These are phyloP conservation scores for Viola odorata DNA, from an alignment of 345 rosid genomes.

Conservation along the genomic window DNA sequence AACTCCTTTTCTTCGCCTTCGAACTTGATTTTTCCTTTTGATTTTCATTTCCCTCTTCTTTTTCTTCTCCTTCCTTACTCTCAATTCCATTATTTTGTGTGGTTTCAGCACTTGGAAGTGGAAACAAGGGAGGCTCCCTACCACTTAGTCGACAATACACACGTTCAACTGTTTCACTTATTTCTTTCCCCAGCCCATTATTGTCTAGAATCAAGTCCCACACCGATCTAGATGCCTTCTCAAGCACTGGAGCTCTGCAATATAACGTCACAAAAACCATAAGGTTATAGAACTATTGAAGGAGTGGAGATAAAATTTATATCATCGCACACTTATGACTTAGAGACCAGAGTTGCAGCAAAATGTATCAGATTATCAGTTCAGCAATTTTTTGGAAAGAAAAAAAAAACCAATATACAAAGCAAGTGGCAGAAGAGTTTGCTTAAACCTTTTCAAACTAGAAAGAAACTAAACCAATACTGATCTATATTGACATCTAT, in stretches of 20 bases:
- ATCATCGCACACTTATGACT: neutral
- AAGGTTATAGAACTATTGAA: neutral
- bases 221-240: constrained; percentile 94
- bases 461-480: too few species aligned
- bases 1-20: constrained; percentile 53
- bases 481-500: too few species aligned
- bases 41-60: constrained; percentile 24
- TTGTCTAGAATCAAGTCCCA: constrained; percentile 90
- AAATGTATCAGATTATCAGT: neutral
- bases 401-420: neutral
- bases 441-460: too few species aligned
- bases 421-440: too few species aligned
- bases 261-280: constrained; percentile 1
- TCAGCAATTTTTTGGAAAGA: neutral
- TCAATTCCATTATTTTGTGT: constrained; percentile 29
- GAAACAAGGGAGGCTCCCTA: constrained; percentile 62
- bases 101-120: constrained; percentile 32
- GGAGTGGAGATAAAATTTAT: neutral
- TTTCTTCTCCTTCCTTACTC: constrained; percentile 32
- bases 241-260: constrained; percentile 73
- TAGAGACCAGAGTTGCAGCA: neutral
- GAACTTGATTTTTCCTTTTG: constrained; percentile 40
- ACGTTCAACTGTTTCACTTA: constrained; percentile 49
- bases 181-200: constrained; percentile 69
- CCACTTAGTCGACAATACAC: constrained; percentile 78